Base-by-base conservation (phyloP, 2,329 filamentous ascomycete genomes). In the Colletotrichum lupini region DNA sequence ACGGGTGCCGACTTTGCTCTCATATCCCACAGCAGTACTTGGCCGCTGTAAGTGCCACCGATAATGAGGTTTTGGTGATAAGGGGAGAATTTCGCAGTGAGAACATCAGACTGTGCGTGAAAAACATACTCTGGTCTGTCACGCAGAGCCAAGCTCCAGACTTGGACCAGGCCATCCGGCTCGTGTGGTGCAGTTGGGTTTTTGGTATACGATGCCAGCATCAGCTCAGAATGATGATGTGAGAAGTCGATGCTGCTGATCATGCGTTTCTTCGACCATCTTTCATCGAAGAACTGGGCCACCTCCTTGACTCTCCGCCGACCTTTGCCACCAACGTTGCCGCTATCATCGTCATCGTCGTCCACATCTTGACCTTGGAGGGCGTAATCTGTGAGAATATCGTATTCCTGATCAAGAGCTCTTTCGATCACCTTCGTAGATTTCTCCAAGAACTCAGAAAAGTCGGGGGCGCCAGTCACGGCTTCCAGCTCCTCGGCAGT, bases 191-290 rank as follows among this genome's bases (percentile, higher is more conserved):
- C 95, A 8, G 96, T 94, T 5, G 96, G 95, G 80, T 98, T 98
- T 85, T 98, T 99, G 68, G 97, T 99, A 83, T 99, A 98, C 4
- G 97, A 94, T 35, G 97, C 95, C 60, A 98, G 91, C 59, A 99
- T 87, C 46, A 99, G 90, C 83, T 99, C 97, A 30, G 94, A 94
- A 79, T 97, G 97, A 87, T 98, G 98, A 67, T 95, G 94, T 57
- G 96, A 98, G 83, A 98, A 99, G 84, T 96, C 94, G 77, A 99
- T 92, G 78, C 95, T 94, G 81, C 94, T 98, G 80, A 99, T 93
- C 93, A 98, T 98, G 76, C 95, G 92, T 85, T 98, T 98, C 87
- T 97, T 97, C 80, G 95, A 97, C 94, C 96, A 98, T 81, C 95
- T 90, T 74, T 97, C 94, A 79, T 98, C 95, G 83, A 94, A 98